Conservation (phyloP, 2,329 filamentous ascomycete genomes). For the Camillea tinctor region DNA sequence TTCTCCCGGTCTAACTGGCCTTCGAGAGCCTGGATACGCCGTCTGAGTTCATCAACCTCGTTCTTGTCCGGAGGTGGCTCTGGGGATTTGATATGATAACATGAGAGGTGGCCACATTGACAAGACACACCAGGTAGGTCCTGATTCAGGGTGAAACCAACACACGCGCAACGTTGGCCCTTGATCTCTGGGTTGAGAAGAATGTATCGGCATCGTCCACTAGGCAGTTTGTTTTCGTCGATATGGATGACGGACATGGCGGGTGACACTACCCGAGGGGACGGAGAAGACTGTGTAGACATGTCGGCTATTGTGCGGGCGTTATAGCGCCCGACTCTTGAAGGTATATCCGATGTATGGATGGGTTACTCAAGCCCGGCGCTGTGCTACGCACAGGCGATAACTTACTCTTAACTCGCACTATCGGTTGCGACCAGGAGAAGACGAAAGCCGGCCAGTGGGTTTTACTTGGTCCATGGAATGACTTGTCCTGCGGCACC, state of each 20-base stretch:
- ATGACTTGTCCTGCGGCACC: conserved; percentile 18
- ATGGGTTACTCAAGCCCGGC: conserved; percentile 3
- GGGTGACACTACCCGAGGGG: conserved; percentile 26
- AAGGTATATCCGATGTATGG: not conserved
- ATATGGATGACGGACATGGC: conserved; percentile 13
- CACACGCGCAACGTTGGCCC: conserved; percentile 58
- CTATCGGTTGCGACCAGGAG: conserved; percentile 28
- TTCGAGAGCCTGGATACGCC: conserved; percentile 45
- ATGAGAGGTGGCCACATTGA: conserved; percentile 59
- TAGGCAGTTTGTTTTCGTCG: conserved; percentile 50
- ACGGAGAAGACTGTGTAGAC: conserved; percentile 29
- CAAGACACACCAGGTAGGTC: conserved; percentile 54
- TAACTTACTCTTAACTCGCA: conserved; percentile 21
- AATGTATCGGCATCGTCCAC: conserved; percentile 60
- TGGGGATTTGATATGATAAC: conserved; percentile 53
- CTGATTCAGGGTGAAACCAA: conserved; percentile 55
- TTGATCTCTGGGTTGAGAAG: conserved; percentile 55
- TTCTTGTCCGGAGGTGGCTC: conserved; percentile 43
- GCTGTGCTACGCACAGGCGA: conserved; percentile 9
- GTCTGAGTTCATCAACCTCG: conserved; percentile 49
- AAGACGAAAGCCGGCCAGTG: conserved; percentile 21
- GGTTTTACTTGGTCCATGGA: conserved; percentile 33
- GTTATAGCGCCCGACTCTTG: not conserved
- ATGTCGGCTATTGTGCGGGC: conserved; percentile 17
- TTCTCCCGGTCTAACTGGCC: conserved; percentile 40